Conservation (phyloP, 1,284 basidiomycete genomes). For the Ustilago hordei region DNA sequence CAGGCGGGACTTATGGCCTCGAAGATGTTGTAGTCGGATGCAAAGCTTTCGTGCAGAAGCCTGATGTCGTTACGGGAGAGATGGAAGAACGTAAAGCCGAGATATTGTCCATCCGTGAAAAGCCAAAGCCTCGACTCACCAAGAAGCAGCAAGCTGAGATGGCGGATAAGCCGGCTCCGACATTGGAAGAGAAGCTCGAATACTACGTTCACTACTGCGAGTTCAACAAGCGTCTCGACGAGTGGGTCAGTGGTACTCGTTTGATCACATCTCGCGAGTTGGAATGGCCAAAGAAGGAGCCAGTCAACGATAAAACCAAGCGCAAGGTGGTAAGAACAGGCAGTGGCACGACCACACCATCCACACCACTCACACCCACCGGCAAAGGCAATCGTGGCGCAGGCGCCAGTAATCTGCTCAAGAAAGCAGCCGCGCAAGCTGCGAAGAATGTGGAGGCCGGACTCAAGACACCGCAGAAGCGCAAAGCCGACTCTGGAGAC, state of each 20-base stretch:
- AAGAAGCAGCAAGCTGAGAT: slow-evolving; percentile 53
- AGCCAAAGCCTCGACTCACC: slow-evolving; percentile 57
- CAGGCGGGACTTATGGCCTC: slow-evolving; percentile 62
- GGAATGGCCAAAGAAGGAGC: slow-evolving; percentile 84
- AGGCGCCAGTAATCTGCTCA: slow-evolving; percentile 74
- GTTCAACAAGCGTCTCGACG: slow-evolving; percentile 81
- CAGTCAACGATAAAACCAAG: slow-evolving; percentile 70
- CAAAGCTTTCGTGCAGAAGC: slow-evolving; percentile 66
- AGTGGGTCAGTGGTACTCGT: slow-evolving; percentile 93
- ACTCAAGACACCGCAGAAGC: slow-evolving; percentile 76
- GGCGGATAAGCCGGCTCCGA: slow-evolving; percentile 44
- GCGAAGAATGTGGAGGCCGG: slow-evolving; percentile 58
- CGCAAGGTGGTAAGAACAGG: slow-evolving; percentile 58
- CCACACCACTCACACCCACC: slow-evolving; percentile 48
- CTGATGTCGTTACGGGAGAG: slow-evolving; percentile 61
- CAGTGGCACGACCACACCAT: slow-evolving; percentile 46
- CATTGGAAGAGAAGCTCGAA: slow-evolving; percentile 57
- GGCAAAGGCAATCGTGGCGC: slow-evolving; percentile 36
- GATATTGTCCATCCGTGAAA: slow-evolving; percentile 66
- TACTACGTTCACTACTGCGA: slow-evolving; percentile 62
- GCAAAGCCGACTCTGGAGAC: slow-evolving; percentile 76
- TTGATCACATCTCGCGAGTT: slow-evolving; percentile 87
- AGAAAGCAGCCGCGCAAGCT: slow-evolving; percentile 82
- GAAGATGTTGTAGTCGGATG: slow-evolving; percentile 61
- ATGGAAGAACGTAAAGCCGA: slow-evolving; percentile 66